Evolutionary conservation across 345 rosid genomes (phyloP), one percentile per base, ranked within the genome.

Genomic region (Pugionium cornutum): DNA sequence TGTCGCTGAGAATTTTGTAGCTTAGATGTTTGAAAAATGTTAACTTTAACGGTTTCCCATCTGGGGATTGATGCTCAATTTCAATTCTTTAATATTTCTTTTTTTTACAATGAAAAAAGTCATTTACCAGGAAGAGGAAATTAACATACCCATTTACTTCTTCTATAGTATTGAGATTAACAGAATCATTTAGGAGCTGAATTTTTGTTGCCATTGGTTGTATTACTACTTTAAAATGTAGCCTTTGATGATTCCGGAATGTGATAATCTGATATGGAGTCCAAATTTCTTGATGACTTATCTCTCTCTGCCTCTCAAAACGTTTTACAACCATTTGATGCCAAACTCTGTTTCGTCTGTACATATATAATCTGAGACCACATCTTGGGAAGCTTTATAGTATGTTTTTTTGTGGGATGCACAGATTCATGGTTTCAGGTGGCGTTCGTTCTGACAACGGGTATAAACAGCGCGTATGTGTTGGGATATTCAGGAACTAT

Each of bases 351-450:
- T 5, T 44, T 69, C 30, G 5, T 37, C 1, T 51, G 7, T 25
- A 9, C 36, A 30, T 51, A 5, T 25, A 45, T 5, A 11, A 34
- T 53, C 28, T 61, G 33, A 10, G 35, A 39, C 10, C 2, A 39
- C 39, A 3, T 55, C 32, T 37, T 55, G 51, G 31, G 46, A 54
- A 55, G 7, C 42, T 34, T 69, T 55, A 37, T 43, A 54, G 28
- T 54, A 30, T 55, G 50, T 56, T 64, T 3, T 26, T 58, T 48
- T 71, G 64, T 71, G 70, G 53, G 27, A 56, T 57, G 59, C 69
- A 58, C 81, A 92, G 98, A 92, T 80, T 86, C 98, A 64, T 92
- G 97, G 97, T 63, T 82, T 58, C 98, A 89, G 70, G 91, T 80
- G 62, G 85, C 88, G 28, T 88, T 89, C 45, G 85, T 92, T 28